These are phyloP conservation scores for Morella rubra DNA, from an alignment of 306 rosid genomes.

Conservation along the genomic window DNA sequence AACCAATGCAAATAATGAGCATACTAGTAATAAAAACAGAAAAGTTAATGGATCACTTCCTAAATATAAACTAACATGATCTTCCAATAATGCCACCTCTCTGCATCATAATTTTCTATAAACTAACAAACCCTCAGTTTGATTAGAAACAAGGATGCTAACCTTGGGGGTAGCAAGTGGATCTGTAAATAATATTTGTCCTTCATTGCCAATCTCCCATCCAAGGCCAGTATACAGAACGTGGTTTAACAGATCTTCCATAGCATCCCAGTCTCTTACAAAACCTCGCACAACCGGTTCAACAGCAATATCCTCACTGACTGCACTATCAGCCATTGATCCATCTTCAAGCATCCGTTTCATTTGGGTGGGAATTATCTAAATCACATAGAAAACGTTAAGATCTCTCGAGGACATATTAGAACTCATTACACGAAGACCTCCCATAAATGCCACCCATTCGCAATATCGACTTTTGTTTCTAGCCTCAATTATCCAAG, in stretches of 20 bases:
- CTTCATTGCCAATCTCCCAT: constrained; percentile 98
- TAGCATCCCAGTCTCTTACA: constrained; percentile 92
- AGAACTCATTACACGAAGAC: not conserved
- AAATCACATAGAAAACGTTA: constrained; percentile 14
- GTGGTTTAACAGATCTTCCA: constrained; percentile 93
- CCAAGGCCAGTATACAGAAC: constrained; percentile 88
- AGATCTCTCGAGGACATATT: not conserved
- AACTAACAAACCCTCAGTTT: not conserved
- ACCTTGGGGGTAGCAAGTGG: constrained; percentile 97
- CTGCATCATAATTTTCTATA: not conserved
- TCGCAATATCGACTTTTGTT: not conserved
- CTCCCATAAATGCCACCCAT: no score
- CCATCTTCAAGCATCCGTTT: constrained; percentile 68
- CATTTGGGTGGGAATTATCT: constrained; percentile 94
- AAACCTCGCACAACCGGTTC: constrained; percentile 79
- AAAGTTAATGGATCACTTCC: not conserved
- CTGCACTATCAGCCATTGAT: constrained; percentile 41
- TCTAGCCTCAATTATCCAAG: not conserved
- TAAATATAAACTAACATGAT: not conserved
- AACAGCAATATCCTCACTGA: constrained; percentile 46
- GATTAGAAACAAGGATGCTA: constrained; percentile 4
- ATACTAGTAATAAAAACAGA: not conserved
- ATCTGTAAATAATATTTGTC: constrained; percentile 88
- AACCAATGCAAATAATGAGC: not conserved
- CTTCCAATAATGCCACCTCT: not conserved